Base-by-base conservation (phyloP, 441 rosid species). In the Codiaeum variegatum region DNA sequence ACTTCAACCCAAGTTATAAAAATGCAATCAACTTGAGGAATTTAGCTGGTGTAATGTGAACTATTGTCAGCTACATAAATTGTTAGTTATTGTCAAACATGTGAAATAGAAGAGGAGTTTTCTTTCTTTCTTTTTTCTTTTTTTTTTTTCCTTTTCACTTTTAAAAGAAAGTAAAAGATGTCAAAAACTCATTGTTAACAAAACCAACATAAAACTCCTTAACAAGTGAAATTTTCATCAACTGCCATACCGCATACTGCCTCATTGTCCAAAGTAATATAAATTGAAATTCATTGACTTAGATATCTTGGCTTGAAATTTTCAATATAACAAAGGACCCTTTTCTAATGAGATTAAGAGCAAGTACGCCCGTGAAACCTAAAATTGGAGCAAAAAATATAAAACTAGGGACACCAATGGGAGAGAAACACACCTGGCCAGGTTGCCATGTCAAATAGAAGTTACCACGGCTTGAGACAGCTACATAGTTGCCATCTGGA, bases 401-500 rank as follows among this genome's bases (percentile, higher is more conserved):
- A 11, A 40, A 38, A 7, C 24, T 6, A 75, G 26, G 6, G 76
- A 68, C 16, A 4, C 26, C 29, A 80, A 19, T 26, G 63, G 65
- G 11, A 28, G 42, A 73, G 66, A 54, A 65, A 26, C 13, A 70
- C 70, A 91, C 97, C 93, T 94, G 98, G 55, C 98, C 97, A 75
- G 98, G 97, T 78, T 94, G 89, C 98, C 98, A 94, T 55, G 98
- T 94, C 72, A 92, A 82, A 73, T 89, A 92, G 87, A 94, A 94
- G 86, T 94, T 94, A 54, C 97, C 98, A 62, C 97, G 97, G 82
- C 98, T 92, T 29, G 97, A 94, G 81, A 94, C 97, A 75, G 97
- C 98, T 18, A 92, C 96, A 81, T 94, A 94, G 82, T 72, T 88
- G 80, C 97, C 98, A 72, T 88, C 91, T 18, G 98, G 97, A 70